Conservation (phyloP, 495 filamentous ascomycete genomes). For the Copromyces sp. region DNA sequence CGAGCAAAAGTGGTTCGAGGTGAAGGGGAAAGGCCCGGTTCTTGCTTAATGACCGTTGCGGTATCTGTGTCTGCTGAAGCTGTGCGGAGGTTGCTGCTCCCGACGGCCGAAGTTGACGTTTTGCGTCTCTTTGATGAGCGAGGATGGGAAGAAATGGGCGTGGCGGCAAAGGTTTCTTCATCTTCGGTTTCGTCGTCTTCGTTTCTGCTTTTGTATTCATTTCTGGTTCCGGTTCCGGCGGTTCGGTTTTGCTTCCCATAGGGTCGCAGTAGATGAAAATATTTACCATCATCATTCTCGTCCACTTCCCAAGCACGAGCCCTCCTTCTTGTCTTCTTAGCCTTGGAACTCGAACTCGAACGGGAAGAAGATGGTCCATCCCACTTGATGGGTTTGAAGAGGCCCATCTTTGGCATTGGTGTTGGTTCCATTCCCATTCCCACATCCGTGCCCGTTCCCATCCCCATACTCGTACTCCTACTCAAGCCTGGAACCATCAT, state of each 20-base stretch:
- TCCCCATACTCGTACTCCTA: too few relatives aligned
- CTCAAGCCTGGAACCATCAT: too few relatives aligned
- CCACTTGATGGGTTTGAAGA: neutral
- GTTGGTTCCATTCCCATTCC: neutral
- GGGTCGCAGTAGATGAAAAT: neutral
- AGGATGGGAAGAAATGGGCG: neutral
- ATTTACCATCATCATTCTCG: accelerated
- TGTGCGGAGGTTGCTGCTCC: neutral
- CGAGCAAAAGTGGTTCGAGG: neutral
- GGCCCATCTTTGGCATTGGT: neutral
- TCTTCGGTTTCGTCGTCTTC: neutral
- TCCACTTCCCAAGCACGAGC: neutral
- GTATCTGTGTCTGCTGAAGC: neutral
- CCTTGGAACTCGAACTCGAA: neutral
- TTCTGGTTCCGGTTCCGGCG: neutral
- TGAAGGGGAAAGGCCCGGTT: neutral
- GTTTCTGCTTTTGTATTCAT: neutral
- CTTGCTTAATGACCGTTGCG: neutral
- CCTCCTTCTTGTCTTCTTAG: neutral
- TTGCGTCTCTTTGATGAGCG: neutral
- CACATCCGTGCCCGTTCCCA: too few relatives aligned
- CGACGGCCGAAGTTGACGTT: neutral
- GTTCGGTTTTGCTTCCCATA: neutral
- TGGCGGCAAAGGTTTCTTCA: neutral
- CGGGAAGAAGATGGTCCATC: neutral